A percentile compares a stretch with the other conserved stretches of the same genome.
These are phyloP conservation scores for Litchi chinensis DNA, from an alignment of 345 rosid species.

Conservation along the genomic window DNA sequence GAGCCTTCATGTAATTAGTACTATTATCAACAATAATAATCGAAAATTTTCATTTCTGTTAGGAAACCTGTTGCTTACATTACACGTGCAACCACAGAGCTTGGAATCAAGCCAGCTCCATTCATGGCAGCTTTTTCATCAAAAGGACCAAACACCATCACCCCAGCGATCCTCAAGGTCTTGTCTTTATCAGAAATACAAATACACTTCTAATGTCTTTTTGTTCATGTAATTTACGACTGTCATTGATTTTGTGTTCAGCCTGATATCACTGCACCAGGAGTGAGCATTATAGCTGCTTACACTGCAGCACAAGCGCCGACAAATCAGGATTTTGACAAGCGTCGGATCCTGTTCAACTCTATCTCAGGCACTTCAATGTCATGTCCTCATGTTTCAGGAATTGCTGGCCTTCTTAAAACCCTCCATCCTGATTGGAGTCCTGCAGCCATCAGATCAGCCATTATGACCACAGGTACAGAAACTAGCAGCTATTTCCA, in stretches of 20 bases:
- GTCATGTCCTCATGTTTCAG: constrained; percentile 91
- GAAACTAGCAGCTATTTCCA: constrained; percentile 4
- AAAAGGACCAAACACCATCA: constrained; percentile 62
- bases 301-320: constrained; percentile 60
- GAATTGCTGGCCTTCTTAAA: constrained; percentile 74
- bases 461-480: constrained; percentile 77
- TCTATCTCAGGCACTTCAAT: constrained; percentile 76
- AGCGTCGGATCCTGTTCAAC: constrained; percentile 55
- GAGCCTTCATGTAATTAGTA: neutral
- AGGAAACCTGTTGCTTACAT: constrained; percentile 67
- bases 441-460: constrained; percentile 83
- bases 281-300: constrained; percentile 79
- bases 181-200: neutral
- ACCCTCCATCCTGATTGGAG: constrained; percentile 75
- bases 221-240: neutral
- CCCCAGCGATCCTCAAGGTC: constrained; percentile 70
- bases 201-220: neutral
- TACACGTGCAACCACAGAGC: constrained; percentile 37
- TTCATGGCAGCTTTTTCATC: constrained; percentile 83
- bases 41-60: neutral
- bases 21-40: neutral
- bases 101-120: constrained; percentile 64
- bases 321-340: constrained; percentile 48
- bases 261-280: constrained; percentile 92
- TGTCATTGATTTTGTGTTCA: constrained; percentile 19